phyloP scores from a whole-genome alignment of 1,139 yeast genomes.

The Yamadazyma trypodendri region DNA sequence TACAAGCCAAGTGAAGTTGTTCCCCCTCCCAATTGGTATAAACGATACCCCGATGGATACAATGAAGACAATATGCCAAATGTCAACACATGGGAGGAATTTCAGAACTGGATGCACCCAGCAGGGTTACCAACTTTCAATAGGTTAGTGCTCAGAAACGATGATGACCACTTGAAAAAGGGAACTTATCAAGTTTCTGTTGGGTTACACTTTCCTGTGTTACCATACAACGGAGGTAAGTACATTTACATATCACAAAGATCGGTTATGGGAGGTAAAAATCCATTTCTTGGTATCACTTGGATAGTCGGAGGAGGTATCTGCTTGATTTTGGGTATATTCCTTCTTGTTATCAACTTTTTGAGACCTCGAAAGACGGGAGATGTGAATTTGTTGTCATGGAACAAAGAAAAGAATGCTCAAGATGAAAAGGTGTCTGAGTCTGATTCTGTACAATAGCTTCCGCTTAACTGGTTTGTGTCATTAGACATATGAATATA shows the following conservation, averaged over 20 bases:
- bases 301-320: slow-evolving; percentile 94
- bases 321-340: slow-evolving; percentile 62
- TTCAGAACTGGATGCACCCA: slow-evolving; percentile 98
- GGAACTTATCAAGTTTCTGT: slow-evolving; percentile 75
- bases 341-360: slow-evolving; percentile 59
- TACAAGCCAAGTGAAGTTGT: slow-evolving; percentile 60
- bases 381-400: slow-evolving; percentile 66
- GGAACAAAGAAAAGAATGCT: slow-evolving; percentile 52
- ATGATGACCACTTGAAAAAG: slow-evolving; percentile 51
- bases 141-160: slow-evolving; percentile 80
- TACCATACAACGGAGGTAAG: slow-evolving; percentile 79
- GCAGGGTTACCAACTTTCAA: slow-evolving; percentile 86
- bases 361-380: slow-evolving; percentile 74
- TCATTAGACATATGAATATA: too few species aligned
- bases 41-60: slow-evolving; percentile 67
- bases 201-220: slow-evolving; percentile 88
- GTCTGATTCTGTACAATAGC: too few species aligned
- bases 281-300: slow-evolving; percentile 79
- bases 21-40: slow-evolving; percentile 79
- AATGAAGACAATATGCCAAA: slow-evolving; percentile 64
- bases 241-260: slow-evolving; percentile 77
- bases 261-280: slow-evolving; percentile 88
- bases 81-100: slow-evolving; percentile 57
- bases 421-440: too few species aligned
- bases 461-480: too few species aligned